phyloP scores from a whole-genome alignment of 345 rosid species.

The Murraya koenigii region DNA sequence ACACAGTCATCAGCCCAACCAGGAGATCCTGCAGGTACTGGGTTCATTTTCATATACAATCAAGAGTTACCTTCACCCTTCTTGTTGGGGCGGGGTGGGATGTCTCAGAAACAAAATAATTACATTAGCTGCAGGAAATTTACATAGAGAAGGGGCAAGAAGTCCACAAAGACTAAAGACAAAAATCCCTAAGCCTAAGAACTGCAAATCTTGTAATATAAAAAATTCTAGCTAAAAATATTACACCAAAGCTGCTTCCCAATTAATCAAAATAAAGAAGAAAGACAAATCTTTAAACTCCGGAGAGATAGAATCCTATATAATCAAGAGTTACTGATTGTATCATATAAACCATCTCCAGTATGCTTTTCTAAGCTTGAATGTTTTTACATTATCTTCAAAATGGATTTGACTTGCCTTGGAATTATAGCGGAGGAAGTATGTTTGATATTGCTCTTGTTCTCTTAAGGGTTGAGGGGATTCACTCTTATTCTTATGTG shows the following conservation, averaged over 20 bases:
- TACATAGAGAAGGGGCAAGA: no score
- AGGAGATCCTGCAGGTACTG: constrained; percentile 61
- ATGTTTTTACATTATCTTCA: neutral
- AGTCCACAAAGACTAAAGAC: no score
- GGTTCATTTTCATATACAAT: neutral
- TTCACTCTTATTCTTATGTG: neutral
- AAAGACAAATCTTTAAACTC: no score
- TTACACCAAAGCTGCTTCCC: no score
- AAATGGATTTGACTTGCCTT: neutral
- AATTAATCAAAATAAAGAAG: no score
- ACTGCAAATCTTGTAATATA: no score
- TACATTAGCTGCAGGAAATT: no score
- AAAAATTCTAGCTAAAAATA: no score
- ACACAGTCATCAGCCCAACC: constrained; percentile 36
- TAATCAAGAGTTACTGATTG: neutral
- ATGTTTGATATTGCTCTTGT: neutral
- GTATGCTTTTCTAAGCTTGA: neutral
- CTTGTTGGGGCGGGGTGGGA: no score
- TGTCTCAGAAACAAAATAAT: no score
- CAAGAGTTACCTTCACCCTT: neutral
- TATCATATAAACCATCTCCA: neutral
- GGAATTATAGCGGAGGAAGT: neutral
- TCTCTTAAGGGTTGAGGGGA: neutral
- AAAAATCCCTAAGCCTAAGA: no score
- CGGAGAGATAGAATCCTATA: no score